These are phyloP conservation scores for Sphaerulina musiva DNA, from an alignment of 2,329 filamentous ascomycete genomes.

Conservation along the genomic window DNA sequence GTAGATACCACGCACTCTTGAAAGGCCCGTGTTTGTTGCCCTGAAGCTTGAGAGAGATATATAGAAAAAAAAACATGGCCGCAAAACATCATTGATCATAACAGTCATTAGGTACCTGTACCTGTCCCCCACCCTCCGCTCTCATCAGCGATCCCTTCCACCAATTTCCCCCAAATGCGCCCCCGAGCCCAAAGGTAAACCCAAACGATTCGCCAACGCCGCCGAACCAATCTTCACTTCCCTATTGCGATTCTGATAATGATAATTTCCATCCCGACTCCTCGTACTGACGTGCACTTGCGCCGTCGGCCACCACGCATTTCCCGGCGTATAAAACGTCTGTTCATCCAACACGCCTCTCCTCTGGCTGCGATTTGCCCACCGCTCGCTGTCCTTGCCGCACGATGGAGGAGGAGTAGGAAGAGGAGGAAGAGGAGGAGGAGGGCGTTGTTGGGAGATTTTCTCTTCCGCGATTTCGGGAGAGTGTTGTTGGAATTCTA, in stretches of 20 bases:
- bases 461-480: slow-evolving; percentile 1
- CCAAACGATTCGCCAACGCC: slow-evolving; percentile 11
- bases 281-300: slow-evolving; percentile 2
- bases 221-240: slow-evolving; percentile 6
- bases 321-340: neutral
- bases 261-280: neutral
- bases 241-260: neutral
- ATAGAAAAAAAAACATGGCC: too few relatives aligned
- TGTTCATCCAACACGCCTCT: neutral
- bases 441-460: neutral
- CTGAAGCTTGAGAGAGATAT: too few relatives aligned
- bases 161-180: neutral
- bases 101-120: neutral
- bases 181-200: slow-evolving; percentile 3
- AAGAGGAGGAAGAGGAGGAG: too few relatives aligned
- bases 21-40: too few relatives aligned
- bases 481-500: slow-evolving; percentile 1
- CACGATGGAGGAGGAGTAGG: too few relatives aligned
- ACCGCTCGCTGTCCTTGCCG: neutral
- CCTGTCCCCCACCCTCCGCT: neutral
- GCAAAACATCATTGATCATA: too few relatives aligned
- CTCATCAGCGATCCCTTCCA: too few relatives aligned
- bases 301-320: slow-evolving; percentile 7
- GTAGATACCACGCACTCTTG: too few relatives aligned
- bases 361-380: neutral